phyloP scores from a whole-genome alignment of 2,329 filamentous ascomycete genomes.

The Escovopsis weberi region DNA sequence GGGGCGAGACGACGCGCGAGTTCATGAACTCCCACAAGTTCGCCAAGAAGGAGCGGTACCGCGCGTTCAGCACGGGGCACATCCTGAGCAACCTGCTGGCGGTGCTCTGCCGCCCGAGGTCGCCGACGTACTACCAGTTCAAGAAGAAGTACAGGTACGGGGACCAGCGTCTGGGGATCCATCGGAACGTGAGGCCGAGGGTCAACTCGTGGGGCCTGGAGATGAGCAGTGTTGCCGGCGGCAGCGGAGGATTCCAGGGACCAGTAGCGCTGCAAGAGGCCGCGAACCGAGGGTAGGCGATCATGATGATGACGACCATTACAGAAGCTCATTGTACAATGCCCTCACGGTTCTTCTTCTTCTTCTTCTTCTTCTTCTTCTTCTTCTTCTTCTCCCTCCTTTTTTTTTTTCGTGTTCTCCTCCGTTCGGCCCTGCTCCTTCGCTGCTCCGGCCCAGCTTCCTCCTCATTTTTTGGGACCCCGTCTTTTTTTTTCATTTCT shows the following conservation, averaged over 20 bases:
- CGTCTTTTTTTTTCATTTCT: too few species aligned
- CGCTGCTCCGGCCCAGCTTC: too few species aligned
- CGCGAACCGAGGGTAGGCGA: conserved; percentile 7
- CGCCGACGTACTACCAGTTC: conserved; percentile 81
- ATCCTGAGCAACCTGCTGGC: conserved; percentile 64
- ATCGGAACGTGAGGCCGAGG: conserved; percentile 22
- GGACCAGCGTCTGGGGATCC: conserved; percentile 65
- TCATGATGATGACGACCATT: conserved; percentile 4
- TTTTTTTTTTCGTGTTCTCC: not conserved
- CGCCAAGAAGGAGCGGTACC: conserved; percentile 75
- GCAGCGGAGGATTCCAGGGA: conserved; percentile 36
- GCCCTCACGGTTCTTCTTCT: not conserved
- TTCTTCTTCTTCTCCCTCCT: not conserved
- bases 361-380: not conserved
- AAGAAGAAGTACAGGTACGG: conserved; percentile 63
- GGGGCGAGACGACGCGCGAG: conserved; percentile 90
- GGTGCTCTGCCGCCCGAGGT: conserved; percentile 69
- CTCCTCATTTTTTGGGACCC: too few species aligned
- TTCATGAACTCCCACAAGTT: conserved; percentile 97
- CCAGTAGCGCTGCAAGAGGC: conserved; percentile 31
- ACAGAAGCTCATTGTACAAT: not conserved
- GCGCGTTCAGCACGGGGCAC: conserved; percentile 72
- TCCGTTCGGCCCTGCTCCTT: too few species aligned
- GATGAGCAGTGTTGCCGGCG: conserved; percentile 51
- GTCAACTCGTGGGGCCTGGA: conserved; percentile 48